These are phyloP conservation scores for Fusarium verticillioides DNA, from an alignment of 2,329 filamentous ascomycete species.

Conservation along the genomic window DNA sequence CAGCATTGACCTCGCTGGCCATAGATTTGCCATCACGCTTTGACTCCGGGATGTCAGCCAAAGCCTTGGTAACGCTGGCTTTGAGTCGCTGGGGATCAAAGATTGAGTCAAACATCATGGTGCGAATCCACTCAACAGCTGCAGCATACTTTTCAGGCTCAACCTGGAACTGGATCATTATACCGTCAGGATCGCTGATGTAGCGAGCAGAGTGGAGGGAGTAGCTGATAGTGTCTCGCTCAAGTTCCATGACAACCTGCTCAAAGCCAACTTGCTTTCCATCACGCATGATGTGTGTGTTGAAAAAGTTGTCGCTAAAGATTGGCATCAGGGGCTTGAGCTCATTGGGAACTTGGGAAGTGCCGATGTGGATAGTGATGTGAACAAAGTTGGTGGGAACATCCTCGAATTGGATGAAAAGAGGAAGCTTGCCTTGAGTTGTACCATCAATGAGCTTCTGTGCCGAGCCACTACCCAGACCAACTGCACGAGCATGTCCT, in stretches of 20 bases:
- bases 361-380: conserved; percentile 83
- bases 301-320: conserved; percentile 94
- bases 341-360: conserved; percentile 79
- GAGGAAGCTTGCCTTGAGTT: conserved; percentile 67
- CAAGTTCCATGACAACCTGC: conserved; percentile 89
- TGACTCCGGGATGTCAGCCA: conserved; percentile 90
- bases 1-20: conserved; percentile 74
- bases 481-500: conserved; percentile 79
- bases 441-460: conserved; percentile 82
- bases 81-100: conserved; percentile 78
- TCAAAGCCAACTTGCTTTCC: conserved; percentile 87
- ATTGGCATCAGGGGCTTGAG: conserved; percentile 85
- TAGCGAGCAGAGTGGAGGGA: conserved; percentile 73
- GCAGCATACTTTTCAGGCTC: conserved; percentile 88
- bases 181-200: conserved; percentile 82
- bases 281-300: conserved; percentile 82
- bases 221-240: conserved; percentile 91
- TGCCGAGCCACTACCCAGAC: conserved; percentile 72
- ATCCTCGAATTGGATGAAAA: conserved; percentile 98
- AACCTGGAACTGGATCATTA: conserved; percentile 84
- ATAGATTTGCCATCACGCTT: conserved; percentile 85
- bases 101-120: conserved; percentile 87
- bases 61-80: conserved; percentile 78
- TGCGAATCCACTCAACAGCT: conserved; percentile 84
- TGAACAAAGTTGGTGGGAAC: conserved; percentile 94